phyloP scores from a whole-genome alignment of 208 protist species.

The Leishmania mexicana region DNA sequence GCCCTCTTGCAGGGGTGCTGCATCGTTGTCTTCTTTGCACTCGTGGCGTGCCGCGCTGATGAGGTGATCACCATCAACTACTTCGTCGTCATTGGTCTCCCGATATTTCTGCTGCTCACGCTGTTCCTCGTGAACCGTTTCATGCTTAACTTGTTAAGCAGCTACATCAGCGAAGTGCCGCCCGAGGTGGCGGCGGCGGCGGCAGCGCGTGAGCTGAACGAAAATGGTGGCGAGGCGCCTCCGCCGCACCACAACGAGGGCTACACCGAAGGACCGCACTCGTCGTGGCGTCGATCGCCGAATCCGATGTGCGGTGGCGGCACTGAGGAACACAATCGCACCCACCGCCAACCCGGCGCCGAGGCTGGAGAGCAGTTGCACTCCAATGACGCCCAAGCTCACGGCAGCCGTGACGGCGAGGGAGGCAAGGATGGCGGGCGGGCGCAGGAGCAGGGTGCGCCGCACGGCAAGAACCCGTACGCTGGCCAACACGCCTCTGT shows the following conservation, averaged over 20 bases:
- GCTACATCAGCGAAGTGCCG: slow-evolving; percentile 22
- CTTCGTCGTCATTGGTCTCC: slow-evolving; percentile 66
- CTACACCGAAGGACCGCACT: neutral
- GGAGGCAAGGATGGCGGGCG: neutral
- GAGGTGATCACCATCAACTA: slow-evolving; percentile 68
- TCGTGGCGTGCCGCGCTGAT: slow-evolving; percentile 74
- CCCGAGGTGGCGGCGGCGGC: slow-evolving; percentile 16
- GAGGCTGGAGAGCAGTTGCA: neutral
- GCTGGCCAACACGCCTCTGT: slow-evolving; percentile 15
- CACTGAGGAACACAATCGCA: neutral
- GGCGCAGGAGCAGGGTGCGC: neutral
- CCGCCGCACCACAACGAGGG: neutral
- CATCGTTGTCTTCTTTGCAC: slow-evolving; percentile 49
- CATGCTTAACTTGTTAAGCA: slow-evolving; percentile 13
- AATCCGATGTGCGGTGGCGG: slow-evolving; percentile 21
- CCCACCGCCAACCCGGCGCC: neutral
- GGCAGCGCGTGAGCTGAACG: slow-evolving; percentile 4
- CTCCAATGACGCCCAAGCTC: slow-evolving; percentile 1
- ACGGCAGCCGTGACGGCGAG: slow-evolving; percentile 1
- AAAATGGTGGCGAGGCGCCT: slow-evolving; percentile 20
- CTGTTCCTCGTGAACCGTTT: slow-evolving; percentile 43
- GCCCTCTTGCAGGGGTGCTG: slow-evolving; percentile 34
- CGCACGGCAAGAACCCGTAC: slow-evolving; percentile 4
- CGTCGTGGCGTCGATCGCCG: neutral
- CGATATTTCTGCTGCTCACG: slow-evolving; percentile 40